These are phyloP conservation scores for Sclerotinia minor DNA, from an alignment of 2,329 filamentous ascomycete species.

Conservation along the genomic window DNA sequence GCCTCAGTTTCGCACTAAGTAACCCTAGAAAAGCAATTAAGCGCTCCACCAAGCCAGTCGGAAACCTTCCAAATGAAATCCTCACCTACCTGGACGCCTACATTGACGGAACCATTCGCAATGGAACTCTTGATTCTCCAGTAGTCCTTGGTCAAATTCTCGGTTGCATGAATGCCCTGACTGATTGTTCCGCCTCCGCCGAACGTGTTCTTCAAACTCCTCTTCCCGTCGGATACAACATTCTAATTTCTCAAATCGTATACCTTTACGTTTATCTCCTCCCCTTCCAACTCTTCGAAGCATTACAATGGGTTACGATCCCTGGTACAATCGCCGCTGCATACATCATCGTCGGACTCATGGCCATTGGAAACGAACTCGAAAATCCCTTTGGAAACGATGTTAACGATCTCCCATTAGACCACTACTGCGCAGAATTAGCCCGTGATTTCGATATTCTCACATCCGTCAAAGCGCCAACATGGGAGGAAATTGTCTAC, in stretches of 20 bases:
- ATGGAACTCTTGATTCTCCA: constrained; percentile 42
- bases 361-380: constrained; percentile 75
- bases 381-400: constrained; percentile 84
- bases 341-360: constrained; percentile 80
- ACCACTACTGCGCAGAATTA: constrained; percentile 74
- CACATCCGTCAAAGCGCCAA: constrained; percentile 31
- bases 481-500: constrained; percentile 32
- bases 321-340: constrained; percentile 70
- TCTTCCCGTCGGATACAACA: constrained; percentile 78
- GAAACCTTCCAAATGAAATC: constrained; percentile 82
- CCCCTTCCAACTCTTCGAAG: constrained; percentile 72
- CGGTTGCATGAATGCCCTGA: constrained; percentile 56
- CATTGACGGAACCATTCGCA: constrained; percentile 35
- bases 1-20: constrained; percentile 71
- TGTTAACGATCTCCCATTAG: constrained; percentile 78
- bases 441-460: constrained; percentile 74
- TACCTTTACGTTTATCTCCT: constrained; percentile 80
- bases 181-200: constrained; percentile 70
- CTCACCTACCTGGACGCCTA: constrained; percentile 64
- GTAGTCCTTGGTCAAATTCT: constrained; percentile 37
- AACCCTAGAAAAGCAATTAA: constrained; percentile 80
- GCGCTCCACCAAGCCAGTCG: constrained; percentile 68
- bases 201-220: constrained; percentile 82
- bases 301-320: constrained; percentile 72
- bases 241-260: constrained; percentile 82